These are phyloP conservation scores for Pyrus hybrid DNA, from an alignment of 331 rosid genomes.

Conservation along the genomic window DNA sequence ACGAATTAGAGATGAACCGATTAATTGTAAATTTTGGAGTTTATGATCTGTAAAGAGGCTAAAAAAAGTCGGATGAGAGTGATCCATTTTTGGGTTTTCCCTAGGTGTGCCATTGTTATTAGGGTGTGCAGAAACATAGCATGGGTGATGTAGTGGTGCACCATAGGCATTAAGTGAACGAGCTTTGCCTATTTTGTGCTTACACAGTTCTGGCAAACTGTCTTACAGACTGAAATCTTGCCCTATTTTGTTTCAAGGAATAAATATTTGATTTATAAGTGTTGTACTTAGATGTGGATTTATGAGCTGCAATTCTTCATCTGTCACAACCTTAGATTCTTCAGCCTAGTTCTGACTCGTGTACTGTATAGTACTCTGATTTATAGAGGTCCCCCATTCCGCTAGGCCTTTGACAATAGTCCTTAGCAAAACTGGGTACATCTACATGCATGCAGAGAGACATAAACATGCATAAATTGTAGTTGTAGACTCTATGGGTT, in stretches of 20 bases:
- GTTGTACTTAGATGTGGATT: not conserved
- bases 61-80: not conserved
- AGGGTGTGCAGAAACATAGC: not conserved
- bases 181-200: not conserved
- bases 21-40: not conserved
- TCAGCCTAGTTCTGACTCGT: not conserved
- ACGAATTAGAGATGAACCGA: not conserved
- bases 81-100: not conserved
- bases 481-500: not conserved
- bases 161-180: not conserved
- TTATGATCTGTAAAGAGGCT: not conserved
- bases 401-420: not conserved
- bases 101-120: not conserved
- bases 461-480: not conserved
- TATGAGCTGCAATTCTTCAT: not conserved
- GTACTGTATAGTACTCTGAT: not conserved
- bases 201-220: not conserved
- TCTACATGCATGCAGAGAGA: too few relatives aligned
- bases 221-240: not conserved
- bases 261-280: not conserved
- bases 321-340: not conserved
- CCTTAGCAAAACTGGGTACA: not conserved
- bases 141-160: constrained; percentile 5
- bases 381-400: not conserved
- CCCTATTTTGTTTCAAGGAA: not conserved